These are phyloP conservation scores for Cyclanthera cordifolia DNA, from an alignment of 306 rosid genomes.

Conservation along the genomic window DNA sequence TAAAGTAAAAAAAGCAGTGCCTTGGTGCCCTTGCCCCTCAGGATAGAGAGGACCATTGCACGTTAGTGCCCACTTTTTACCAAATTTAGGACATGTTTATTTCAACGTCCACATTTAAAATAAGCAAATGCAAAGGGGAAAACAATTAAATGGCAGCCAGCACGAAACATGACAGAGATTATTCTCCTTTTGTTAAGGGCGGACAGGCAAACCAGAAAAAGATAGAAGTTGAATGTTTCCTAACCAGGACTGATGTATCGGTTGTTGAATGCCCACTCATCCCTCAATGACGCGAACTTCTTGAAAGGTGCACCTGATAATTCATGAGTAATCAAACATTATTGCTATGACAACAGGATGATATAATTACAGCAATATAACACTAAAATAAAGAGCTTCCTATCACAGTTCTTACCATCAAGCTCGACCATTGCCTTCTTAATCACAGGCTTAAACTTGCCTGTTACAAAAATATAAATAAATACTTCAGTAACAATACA, in stretches of 20 bases:
- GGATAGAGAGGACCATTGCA: no score
- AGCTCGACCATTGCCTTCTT: slow-evolving; percentile 99
- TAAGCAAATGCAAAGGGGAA: not conserved
- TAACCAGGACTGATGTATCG: slow-evolving; percentile 86
- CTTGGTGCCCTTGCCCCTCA: no score
- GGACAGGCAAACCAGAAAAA: not conserved
- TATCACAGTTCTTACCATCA: slow-evolving; percentile 45
- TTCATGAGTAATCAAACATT: slow-evolving; percentile 10
- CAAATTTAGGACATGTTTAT: not conserved
- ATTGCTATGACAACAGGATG: slow-evolving; percentile 1
- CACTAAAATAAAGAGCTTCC: not conserved
- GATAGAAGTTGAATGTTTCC: slow-evolving; percentile 11
- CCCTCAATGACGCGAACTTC: slow-evolving; percentile 72
- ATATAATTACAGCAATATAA: not conserved
- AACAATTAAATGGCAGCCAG: not conserved
- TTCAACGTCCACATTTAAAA: not conserved
- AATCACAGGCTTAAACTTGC: slow-evolving; percentile 95
- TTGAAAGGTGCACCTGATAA: slow-evolving; percentile 83
- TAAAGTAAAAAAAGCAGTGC: no score
- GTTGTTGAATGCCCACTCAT: slow-evolving; percentile 85
- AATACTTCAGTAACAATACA: slow-evolving; percentile 4
- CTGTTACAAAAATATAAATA: slow-evolving; percentile 31
- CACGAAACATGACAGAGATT: not conserved
- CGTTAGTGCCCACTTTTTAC: no score
- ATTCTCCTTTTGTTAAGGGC: not conserved